Base-by-base conservation (phyloP, 208 protist genomes). In the Leishmania tarentolae region DNA sequence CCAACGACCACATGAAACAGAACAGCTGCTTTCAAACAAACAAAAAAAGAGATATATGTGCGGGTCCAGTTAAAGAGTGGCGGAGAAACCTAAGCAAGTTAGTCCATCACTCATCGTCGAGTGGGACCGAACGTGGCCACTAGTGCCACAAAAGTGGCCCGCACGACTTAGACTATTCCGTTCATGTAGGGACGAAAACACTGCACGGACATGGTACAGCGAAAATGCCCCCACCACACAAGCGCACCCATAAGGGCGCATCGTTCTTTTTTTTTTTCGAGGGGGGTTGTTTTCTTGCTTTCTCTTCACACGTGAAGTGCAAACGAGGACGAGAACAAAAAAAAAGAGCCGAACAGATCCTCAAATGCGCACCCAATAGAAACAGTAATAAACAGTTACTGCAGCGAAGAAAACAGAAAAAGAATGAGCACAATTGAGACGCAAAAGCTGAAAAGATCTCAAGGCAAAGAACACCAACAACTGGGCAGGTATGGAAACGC, bases 1-100 rank as follows among this genome's bases (percentile, higher is more conserved):
- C 19, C 69, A 73, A 53, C 9, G 28, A 5, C 24, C 44, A 2
- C 42, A 37, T 73, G 24, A 53, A 5, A 52, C 52, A 35, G 68
- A 73, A 46, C 28, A 71, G 37, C n/a, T 80, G 57, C 4, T 5
- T 53, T 53, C 2, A 47, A 78, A 69, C 63, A 53, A 35, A 35
- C 19, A 59, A 75, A 57, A 75, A 61, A 77, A 79, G 46, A 53
- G 65, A 69, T 50, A 72, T 63, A n/a, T 59, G 59, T 42, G 68
- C 28, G 69, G 53, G 42, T 37, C 37, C 13, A 52, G 75, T 73
- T 53, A 69, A 69, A 78, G 74, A 78, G 53, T 65, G 28, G 74
- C 65, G 53, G 47, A 21, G 35, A 31, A 65, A 15, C 75, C 31
- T 13, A 70, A 68, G 57, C 75, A 28, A 35, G 37, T 72, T 28